A percentile compares a stretch with the other conserved stretches of the same genome.
phyloP scores from a whole-genome alignment of 1,284 basidiomycete species.

The Ceraceosorus guamensis region DNA sequence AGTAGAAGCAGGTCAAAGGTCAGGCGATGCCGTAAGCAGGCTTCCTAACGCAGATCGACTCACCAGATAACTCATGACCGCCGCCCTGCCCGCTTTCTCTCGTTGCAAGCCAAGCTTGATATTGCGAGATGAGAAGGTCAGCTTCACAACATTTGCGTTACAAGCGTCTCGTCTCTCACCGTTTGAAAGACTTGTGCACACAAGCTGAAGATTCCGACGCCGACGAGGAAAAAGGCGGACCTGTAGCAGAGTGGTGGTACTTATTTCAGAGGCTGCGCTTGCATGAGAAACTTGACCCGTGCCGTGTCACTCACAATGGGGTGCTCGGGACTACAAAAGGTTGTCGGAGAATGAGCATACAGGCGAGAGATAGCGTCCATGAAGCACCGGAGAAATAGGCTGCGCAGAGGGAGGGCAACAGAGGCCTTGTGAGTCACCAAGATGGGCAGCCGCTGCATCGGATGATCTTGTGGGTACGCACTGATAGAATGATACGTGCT shows the following conservation, averaged over 20 bases:
- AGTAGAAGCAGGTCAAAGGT: background rate
- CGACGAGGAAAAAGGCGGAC: background rate
- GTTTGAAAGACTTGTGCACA: constrained; percentile 19
- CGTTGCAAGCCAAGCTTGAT: constrained; percentile 1
- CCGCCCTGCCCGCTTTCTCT: constrained; percentile 26
- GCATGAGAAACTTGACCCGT: too few relatives aligned
- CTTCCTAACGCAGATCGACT: too few relatives aligned
- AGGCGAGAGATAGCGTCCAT: constrained; percentile 4
- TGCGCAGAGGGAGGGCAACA: constrained; percentile 1
- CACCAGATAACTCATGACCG: constrained; percentile 19
- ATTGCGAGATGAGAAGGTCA: too few relatives aligned
- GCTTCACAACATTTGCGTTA: too few relatives aligned
- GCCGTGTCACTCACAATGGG: too few relatives aligned
- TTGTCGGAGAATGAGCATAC: constrained; percentile 1
- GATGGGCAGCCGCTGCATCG: background rate
- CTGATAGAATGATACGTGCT: constrained; percentile 9
- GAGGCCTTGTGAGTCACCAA: too few relatives aligned
- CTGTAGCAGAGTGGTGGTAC: too few relatives aligned
- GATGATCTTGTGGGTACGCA: background rate
- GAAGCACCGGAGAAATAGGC: constrained; percentile 9
- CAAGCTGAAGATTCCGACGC: constrained; percentile 6
- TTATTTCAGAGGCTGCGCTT: too few relatives aligned
- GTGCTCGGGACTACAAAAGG: constrained; percentile 5
- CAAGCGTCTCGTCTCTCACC: too few relatives aligned
- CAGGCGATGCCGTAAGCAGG: too few relatives aligned